Conservation (phyloP, 2,329 filamentous ascomycete genomes). For the Xylariaceae sp. region DNA sequence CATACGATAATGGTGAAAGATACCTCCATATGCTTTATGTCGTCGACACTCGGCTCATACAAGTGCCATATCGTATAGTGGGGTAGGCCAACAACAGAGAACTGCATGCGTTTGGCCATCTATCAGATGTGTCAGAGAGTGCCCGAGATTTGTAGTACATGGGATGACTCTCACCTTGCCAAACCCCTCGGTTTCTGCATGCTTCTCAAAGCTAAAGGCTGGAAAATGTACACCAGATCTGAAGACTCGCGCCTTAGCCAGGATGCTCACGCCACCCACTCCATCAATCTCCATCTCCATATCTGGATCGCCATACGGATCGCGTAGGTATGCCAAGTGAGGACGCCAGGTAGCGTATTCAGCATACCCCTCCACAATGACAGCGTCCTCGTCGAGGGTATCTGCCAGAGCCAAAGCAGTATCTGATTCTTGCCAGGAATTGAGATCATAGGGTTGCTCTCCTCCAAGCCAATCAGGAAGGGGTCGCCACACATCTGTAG, state of each 20-base stretch:
- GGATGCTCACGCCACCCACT: conserved; percentile 92
- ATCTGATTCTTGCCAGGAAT: conserved; percentile 99
- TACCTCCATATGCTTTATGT: conserved; percentile 93
- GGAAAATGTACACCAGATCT: conserved; percentile 94
- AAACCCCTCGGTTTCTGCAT: conserved; percentile 97
- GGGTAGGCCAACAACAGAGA: conserved; percentile 88
- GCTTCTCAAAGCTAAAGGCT: conserved; percentile 97
- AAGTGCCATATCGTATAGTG: conserved; percentile 99
- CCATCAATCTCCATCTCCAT: conserved; percentile 99
- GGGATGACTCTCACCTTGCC: conserved; percentile 67
- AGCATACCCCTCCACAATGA: conserved; percentile 97
- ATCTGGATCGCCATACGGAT: conserved; percentile 95
- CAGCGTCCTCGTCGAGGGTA: conserved; percentile 92
- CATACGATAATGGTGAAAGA: conserved; percentile 17
- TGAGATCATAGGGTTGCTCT: conserved; percentile 96
- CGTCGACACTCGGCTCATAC: conserved; percentile 97
- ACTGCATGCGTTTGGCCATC: conserved; percentile 97
- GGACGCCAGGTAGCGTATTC: conserved; percentile 98
- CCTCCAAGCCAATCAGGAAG: conserved; percentile 97
- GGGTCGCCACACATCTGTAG: conserved; percentile 89
- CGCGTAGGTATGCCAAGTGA: conserved; percentile 91
- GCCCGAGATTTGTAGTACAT: conserved; percentile 7
- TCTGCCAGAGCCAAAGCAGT: conserved; percentile 91
- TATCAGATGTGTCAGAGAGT: conserved; percentile 36
- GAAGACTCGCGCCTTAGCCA: conserved; percentile 95